phyloP scores from a whole-genome alignment of 441 rosid species.

The Cnidoscolus chayamansa region DNA sequence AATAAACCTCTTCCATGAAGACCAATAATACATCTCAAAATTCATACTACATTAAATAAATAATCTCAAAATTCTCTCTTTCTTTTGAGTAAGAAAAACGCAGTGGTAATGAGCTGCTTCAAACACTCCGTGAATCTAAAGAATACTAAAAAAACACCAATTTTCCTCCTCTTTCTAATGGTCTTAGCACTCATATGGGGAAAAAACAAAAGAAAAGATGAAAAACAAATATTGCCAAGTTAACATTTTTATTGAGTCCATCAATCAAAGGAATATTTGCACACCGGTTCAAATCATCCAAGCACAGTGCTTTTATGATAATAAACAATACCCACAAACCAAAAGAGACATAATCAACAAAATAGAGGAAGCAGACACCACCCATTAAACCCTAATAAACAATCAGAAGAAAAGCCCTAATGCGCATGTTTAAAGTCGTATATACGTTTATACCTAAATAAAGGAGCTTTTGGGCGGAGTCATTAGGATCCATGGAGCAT shows the following conservation, averaged over 20 bases:
- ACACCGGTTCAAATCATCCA: neutral
- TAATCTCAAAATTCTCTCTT: too few relatives aligned
- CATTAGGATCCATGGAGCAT: conserved; percentile 73
- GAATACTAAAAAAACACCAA: neutral
- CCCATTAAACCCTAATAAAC: conserved; percentile 13
- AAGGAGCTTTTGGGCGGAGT: conserved; percentile 70
- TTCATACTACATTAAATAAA: too few relatives aligned
- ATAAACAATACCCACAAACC: neutral
- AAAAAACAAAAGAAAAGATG: neutral
- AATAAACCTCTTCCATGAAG: neutral
- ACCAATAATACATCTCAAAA: neutral
- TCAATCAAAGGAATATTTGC: neutral
- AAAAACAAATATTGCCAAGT: neutral
- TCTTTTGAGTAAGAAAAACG: too few relatives aligned
- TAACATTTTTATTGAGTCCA: conserved; percentile 1
- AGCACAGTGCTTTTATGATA: neutral
- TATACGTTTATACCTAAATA: conserved; percentile 46
- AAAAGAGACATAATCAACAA: neutral
- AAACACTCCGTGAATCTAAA: neutral
- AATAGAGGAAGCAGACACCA: neutral
- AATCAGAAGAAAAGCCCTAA: neutral
- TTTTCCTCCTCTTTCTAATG: too few relatives aligned
- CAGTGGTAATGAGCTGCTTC: neutral
- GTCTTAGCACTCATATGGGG: too few relatives aligned
- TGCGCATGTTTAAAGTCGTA: too few relatives aligned